phyloP scores from a whole-genome alignment of 306 rosid species.

The Hippophae rhamnoides region DNA sequence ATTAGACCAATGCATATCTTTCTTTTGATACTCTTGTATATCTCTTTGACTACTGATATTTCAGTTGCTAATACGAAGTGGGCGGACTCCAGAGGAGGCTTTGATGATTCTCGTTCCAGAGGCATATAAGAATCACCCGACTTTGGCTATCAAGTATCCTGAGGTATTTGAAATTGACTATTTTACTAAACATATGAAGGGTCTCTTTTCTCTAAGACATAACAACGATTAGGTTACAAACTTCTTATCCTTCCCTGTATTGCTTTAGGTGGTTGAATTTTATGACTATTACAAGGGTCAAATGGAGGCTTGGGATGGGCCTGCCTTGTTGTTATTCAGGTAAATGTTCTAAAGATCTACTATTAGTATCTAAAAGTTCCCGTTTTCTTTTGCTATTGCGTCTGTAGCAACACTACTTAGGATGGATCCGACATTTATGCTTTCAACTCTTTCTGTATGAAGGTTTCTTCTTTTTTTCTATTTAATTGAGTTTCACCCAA shows the following conservation, averaged over 20 bases:
- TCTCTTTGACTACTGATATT: constrained; percentile 11
- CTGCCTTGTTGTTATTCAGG: constrained; percentile 97
- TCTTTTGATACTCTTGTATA: constrained; percentile 14
- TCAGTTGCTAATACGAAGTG: constrained; percentile 87
- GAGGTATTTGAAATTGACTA: constrained; percentile 45
- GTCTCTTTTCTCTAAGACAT: too few relatives aligned
- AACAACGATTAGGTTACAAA: too few relatives aligned
- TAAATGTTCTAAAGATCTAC: constrained; percentile 16
- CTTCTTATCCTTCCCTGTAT: not conserved
- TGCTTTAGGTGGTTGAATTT: constrained; percentile 66
- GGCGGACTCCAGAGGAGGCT: constrained; percentile 91
- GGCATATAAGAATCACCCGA: constrained; percentile 96
- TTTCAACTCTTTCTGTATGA: constrained; percentile 1
- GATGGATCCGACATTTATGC: too few relatives aligned
- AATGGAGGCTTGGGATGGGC: constrained; percentile 99
- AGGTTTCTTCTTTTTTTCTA: not conserved
- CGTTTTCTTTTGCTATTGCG: too few relatives aligned
- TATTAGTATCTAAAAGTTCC: not conserved
- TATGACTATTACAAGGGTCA: constrained; percentile 99
- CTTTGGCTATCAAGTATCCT: constrained; percentile 77
- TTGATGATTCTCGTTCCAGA: constrained; percentile 98
- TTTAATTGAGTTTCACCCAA: too few relatives aligned
- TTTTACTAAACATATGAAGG: too few relatives aligned
- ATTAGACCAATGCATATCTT: not conserved
- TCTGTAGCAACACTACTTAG: too few relatives aligned